Percentiles rank a stretch among this genome's conserved stretches.
phyloP scores from a whole-genome alignment of 352 stramenopile species.

The Phytopythium mirpurense region DNA sequence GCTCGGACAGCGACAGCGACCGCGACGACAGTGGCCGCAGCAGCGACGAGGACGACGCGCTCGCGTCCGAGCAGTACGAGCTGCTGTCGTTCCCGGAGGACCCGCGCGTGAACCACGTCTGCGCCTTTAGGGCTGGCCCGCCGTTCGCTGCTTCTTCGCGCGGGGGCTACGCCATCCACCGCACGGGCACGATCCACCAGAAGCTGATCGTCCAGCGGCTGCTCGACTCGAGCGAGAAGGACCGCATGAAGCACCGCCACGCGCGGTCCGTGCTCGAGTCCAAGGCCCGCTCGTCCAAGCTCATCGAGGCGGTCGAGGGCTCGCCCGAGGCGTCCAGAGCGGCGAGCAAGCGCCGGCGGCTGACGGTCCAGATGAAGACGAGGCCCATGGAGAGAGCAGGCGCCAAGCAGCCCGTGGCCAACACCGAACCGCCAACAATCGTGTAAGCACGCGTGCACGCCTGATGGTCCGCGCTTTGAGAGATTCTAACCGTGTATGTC shows the following conservation, averaged over 20 bases:
- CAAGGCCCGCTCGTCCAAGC: constrained; percentile 60
- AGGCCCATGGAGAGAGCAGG: not conserved
- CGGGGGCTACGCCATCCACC: constrained; percentile 46
- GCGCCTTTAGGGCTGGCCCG: constrained; percentile 52
- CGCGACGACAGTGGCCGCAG: constrained; percentile 7
- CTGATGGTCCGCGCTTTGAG: not conserved
- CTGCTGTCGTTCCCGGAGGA: constrained; percentile 75
- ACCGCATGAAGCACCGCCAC: constrained; percentile 78
- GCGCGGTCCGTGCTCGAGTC: constrained; percentile 67
- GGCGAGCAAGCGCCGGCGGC: not conserved
- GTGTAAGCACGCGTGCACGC: not conserved
- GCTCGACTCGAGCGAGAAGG: constrained; percentile 70
- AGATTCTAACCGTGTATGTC: not conserved
- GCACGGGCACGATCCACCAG: constrained; percentile 60
- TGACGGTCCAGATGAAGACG: not conserved
- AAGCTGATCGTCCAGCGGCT: constrained; percentile 80
- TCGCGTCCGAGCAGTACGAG: constrained; percentile 48
- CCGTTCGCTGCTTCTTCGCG: too few species aligned
- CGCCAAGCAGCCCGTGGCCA: not conserved
- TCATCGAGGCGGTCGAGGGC: constrained; percentile 28
- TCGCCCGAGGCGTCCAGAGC: not conserved
- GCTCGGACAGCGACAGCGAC: constrained; percentile 5
- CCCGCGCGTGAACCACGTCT: constrained; percentile 59
- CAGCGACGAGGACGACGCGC: constrained; percentile 2
- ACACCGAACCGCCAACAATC: not conserved